Evolutionary conservation across 2,329 filamentous ascomycete genomes (phyloP).

Genomic region (Emmonsiellopsis sp.): DNA sequence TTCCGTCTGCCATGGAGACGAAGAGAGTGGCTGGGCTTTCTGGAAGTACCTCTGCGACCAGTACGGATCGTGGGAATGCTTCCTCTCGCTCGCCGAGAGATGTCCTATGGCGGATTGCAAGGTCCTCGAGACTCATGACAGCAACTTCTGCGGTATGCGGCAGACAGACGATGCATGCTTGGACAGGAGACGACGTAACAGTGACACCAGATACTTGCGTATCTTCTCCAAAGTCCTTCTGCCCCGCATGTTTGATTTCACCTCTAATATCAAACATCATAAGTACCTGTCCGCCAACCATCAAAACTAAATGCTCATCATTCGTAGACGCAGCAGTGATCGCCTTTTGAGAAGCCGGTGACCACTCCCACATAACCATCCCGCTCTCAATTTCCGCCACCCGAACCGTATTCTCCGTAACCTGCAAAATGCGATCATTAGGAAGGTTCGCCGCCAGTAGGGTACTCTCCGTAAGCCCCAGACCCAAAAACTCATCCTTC

Average conservation of each 20-base stretch:
- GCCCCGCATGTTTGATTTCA: conserved; percentile 47
- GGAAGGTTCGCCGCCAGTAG: conserved; percentile 60
- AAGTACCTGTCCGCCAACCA: conserved; percentile 64
- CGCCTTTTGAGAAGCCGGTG: conserved; percentile 30
- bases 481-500: conserved; percentile 62
- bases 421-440: conserved; percentile 59
- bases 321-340: conserved; percentile 78
- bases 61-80: conserved; percentile 73
- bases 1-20: conserved; percentile 84
- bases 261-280: conserved; percentile 55
- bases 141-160: conserved; percentile 76
- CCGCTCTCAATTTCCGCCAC: conserved; percentile 47
- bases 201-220: conserved; percentile 83
- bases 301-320: conserved; percentile 58
- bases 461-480: conserved; percentile 61
- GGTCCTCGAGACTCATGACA: conserved; percentile 57
- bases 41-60: conserved; percentile 64
- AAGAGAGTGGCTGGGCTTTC: conserved; percentile 66
- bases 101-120: conserved; percentile 58
- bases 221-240: conserved; percentile 52
- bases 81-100: conserved; percentile 55
- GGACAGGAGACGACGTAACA: conserved; percentile 53
- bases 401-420: conserved; percentile 55
- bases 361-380: conserved; percentile 38
- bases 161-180: conserved; percentile 72